Evolutionary conservation across 1,139 yeast genomes (phyloP).

Genomic region (Debaryomycetaceae sp.): DNA sequence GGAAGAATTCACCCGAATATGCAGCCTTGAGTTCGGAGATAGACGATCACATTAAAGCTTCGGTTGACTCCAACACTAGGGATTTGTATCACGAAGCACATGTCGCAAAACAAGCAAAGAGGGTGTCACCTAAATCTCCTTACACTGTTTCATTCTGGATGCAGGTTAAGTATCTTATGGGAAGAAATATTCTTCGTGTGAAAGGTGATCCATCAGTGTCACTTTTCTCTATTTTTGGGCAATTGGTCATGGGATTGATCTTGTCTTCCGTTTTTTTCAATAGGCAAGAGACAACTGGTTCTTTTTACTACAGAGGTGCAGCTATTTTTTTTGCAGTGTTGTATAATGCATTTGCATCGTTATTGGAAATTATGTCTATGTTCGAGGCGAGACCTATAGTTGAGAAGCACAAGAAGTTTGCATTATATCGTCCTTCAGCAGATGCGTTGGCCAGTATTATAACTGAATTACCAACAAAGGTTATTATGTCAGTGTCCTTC

Average conservation of each 20-base stretch:
- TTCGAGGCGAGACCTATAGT: slow-evolving; percentile 58
- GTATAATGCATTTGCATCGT: slow-evolving; percentile 54
- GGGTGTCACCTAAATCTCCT: slow-evolving; percentile 22
- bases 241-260: slow-evolving; percentile 29
- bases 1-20: slow-evolving; percentile 22
- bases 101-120: slow-evolving; percentile 27
- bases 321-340: slow-evolving; percentile 54
- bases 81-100: slow-evolving; percentile 20
- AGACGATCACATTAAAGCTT: slow-evolving; percentile 13
- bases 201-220: slow-evolving; percentile 31
- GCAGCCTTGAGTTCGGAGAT: slow-evolving; percentile 13
- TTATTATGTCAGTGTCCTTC: slow-evolving; percentile 41
- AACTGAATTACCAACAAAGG: slow-evolving; percentile 56
- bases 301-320: slow-evolving; percentile 58
- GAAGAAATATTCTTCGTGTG: slow-evolving; percentile 23
- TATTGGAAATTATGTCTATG: slow-evolving; percentile 55
- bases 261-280: slow-evolving; percentile 52
- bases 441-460: slow-evolving; percentile 59
- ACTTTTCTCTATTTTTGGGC: slow-evolving; percentile 22
- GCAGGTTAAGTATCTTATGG: slow-evolving; percentile 29
- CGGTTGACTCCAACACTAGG: slow-evolving; percentile 6
- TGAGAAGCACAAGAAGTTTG: slow-evolving; percentile 59
- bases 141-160: slow-evolving; percentile 31
- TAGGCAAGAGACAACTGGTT: slow-evolving; percentile 42
- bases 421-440: slow-evolving; percentile 65